A percentile compares a stretch with the other conserved stretches of the same genome.
phyloP scores from a whole-genome alignment of 495 filamentous ascomycete species.

The Tuber microsphaerosporum region DNA sequence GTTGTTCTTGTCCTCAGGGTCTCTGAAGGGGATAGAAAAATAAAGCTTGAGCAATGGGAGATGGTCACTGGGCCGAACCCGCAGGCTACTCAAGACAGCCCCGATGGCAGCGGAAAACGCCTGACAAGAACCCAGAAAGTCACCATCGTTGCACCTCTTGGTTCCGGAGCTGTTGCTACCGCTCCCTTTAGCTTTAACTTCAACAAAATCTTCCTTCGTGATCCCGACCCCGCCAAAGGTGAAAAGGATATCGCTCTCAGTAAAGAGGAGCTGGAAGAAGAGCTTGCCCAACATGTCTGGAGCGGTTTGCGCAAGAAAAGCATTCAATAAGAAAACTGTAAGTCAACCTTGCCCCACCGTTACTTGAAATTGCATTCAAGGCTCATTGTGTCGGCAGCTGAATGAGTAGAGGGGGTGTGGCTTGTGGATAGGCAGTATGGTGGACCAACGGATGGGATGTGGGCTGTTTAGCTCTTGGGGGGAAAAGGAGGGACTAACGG shows the following conservation, averaged over 20 bases:
- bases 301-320: background rate
- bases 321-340: background rate
- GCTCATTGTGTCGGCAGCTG: background rate
- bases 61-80: background rate
- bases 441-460: background rate
- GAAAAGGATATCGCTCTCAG: slow-evolving; percentile 10
- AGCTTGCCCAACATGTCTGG: background rate
- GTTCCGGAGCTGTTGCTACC: background rate
- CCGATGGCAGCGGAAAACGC: background rate
- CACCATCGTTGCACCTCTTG: background rate
- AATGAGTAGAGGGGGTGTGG: background rate
- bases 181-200: slow-evolving; percentile 3
- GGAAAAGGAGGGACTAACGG: background rate
- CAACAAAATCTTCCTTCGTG: slow-evolving; percentile 8
- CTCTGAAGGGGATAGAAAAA: background rate
- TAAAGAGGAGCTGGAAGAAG: background rate
- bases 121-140: background rate
- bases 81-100: background rate
- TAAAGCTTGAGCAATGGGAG: slow-evolving; percentile 7
- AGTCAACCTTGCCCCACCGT: too few relatives aligned
- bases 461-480: background rate
- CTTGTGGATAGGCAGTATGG: too few relatives aligned
- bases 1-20: slow-evolving; percentile 4
- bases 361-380: background rate
- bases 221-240: background rate